A percentile compares a stretch with the other conserved stretches of the same genome.
Conservation (phyloP, 495 filamentous ascomycete species). For the Echria macrotheca region DNA sequence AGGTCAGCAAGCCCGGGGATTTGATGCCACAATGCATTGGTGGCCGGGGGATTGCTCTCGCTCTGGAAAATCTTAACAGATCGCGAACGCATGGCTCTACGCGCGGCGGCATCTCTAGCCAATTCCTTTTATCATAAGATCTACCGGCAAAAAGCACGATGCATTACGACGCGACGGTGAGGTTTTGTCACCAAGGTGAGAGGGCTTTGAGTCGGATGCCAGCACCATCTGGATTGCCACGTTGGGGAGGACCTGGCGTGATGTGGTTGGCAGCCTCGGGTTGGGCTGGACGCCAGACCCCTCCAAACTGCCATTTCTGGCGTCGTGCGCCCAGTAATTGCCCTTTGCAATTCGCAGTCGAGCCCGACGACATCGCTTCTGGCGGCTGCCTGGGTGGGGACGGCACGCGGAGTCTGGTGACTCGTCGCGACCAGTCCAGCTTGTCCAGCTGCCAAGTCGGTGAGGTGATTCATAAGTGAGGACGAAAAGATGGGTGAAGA, state of each 20-base stretch:
- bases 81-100: background rate
- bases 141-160: conserved; percentile 1
- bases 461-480: background rate
- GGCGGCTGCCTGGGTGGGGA: no score
- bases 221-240: no score
- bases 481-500: background rate
- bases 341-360: background rate
- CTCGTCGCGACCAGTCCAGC: no score
- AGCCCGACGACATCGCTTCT: background rate
- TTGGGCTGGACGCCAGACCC: conserved; percentile 6
- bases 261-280: conserved; percentile 17
- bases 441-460: background rate
- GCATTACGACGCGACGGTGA: no score
- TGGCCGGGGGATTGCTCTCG: background rate
- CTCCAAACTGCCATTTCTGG: background rate
- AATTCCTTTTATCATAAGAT: conserved; percentile 4
- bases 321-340: background rate
- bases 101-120: no score
- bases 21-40: background rate
- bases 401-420: no score
- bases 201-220: no score
- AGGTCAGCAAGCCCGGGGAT: background rate
- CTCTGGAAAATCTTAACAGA: conserved; percentile 12
- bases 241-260: conserved; percentile 22
- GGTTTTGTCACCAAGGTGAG: conserved; percentile 1